phyloP scores from a whole-genome alignment of 805 yeast species.

The Candida silvatica region DNA sequence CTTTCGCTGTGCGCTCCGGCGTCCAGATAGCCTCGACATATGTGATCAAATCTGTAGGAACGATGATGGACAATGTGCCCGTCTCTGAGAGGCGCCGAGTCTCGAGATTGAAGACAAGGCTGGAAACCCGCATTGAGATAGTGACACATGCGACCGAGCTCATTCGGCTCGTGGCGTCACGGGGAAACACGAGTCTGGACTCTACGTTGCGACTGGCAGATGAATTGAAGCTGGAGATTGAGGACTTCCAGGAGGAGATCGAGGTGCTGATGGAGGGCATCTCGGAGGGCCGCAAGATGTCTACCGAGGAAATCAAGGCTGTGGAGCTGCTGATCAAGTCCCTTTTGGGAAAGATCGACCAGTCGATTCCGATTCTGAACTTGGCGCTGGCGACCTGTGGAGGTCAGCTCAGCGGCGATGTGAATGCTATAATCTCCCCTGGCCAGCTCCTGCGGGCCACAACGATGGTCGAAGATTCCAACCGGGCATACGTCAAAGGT shows the following conservation, averaged over 20 bases:
- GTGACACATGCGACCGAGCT: conserved; percentile 62
- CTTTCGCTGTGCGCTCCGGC: conserved; percentile 72
- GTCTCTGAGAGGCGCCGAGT: conserved; percentile 40
- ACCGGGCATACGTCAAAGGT: conserved; percentile 16
- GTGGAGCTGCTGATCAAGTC: conserved; percentile 42
- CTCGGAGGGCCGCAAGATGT: conserved; percentile 15
- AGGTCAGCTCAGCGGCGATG: conserved; percentile 42
- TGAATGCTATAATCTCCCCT: conserved; percentile 46
- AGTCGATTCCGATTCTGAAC: conserved; percentile 59
- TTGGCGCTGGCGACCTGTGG: conserved; percentile 64
- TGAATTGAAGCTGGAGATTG: conserved; percentile 50
- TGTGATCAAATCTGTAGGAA: conserved; percentile 57
- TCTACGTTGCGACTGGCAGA: conserved; percentile 45
- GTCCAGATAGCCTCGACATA: conserved; percentile 66
- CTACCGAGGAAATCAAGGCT: conserved; percentile 26
- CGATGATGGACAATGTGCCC: conserved; percentile 46
- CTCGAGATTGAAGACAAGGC: conserved; percentile 30
- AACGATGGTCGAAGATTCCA: conserved; percentile 31
- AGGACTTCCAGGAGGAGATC: conserved; percentile 43
- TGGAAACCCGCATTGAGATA: conserved; percentile 51
- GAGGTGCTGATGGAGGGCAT: conserved; percentile 24
- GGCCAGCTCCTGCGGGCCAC: conserved; percentile 61
- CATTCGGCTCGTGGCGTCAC: conserved; percentile 50
- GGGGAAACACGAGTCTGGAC: conserved; percentile 51
- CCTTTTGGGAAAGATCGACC: conserved; percentile 48